Conservation (phyloP, 2,329 filamentous ascomycete genomes). For the Xylariaceae sp. region DNA sequence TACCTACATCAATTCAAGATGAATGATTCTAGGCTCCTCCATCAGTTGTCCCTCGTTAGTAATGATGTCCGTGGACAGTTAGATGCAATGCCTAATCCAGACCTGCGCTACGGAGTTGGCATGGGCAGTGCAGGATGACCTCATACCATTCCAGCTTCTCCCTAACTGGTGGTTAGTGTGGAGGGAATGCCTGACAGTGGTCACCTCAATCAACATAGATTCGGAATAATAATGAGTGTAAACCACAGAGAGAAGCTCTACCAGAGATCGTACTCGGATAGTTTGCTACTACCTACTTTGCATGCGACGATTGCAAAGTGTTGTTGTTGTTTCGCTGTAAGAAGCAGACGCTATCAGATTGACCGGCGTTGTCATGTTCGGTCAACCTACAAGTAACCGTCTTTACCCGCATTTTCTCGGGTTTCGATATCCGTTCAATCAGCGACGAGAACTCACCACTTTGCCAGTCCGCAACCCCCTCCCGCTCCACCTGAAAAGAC, state of each 20-base stretch:
- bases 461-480: not conserved
- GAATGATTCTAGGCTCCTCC: too few relatives aligned
- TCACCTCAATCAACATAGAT: not conserved
- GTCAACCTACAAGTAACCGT: not conserved
- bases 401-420: not conserved
- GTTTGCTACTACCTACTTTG: too few relatives aligned
- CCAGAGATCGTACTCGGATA: too few relatives aligned
- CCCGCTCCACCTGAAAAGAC: not conserved
- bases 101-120: too few relatives aligned
- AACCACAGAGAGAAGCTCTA: too few relatives aligned
- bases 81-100: too few relatives aligned
- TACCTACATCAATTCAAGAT: too few relatives aligned
- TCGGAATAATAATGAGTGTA: too few relatives aligned
- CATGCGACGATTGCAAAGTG: too few relatives aligned
- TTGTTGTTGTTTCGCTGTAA: not conserved
- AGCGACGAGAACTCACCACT: not conserved
- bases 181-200: not conserved
- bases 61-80: too few relatives aligned
- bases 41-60: too few relatives aligned
- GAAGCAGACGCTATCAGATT: not conserved
- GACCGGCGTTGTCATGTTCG: not conserved
- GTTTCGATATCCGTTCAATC: constrained; percentile 5
- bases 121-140: not conserved
- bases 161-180: not conserved
- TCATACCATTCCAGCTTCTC: not conserved